Conservation (phyloP, 2,329 filamentous ascomycete genomes). For the Xylaria digitata region DNA sequence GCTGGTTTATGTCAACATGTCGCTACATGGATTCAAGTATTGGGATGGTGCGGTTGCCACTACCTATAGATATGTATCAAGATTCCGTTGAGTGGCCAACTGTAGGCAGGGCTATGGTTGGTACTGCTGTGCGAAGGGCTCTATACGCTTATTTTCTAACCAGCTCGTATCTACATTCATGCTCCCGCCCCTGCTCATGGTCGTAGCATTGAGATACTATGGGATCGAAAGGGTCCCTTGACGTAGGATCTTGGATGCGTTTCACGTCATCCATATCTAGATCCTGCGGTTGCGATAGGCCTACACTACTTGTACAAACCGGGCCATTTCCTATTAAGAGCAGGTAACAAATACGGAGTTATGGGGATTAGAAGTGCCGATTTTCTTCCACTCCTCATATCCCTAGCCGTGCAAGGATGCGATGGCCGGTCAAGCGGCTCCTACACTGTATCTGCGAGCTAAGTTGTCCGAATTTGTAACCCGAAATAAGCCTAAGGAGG, state of each 20-base stretch:
- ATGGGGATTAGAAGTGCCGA: not conserved
- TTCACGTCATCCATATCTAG: constrained; percentile 4
- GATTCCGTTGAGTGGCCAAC: not conserved
- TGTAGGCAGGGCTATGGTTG: too few species aligned
- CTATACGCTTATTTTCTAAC: not conserved
- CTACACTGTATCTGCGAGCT: not conserved
- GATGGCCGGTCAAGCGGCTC: not conserved
- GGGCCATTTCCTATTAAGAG: not conserved
- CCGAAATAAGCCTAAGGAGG: too few species aligned
- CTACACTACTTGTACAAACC: not conserved
- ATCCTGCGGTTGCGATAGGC: not conserved
- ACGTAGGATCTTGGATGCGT: not conserved
- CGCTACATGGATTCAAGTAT: not conserved
- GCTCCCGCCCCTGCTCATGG: not conserved
- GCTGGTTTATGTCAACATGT: not conserved
- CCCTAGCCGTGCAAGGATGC: not conserved
- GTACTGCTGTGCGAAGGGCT: not conserved
- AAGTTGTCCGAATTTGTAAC: not conserved
- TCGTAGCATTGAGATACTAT: not conserved
- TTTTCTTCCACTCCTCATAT: not conserved
- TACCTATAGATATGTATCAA: not conserved
- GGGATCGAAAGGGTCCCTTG: not conserved
- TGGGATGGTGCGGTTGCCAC: not conserved
- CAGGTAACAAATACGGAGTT: not conserved
- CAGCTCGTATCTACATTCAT: too few species aligned